Conservation (phyloP, 108 stramenopile species). For the Discostella stelligeroides region DNA sequence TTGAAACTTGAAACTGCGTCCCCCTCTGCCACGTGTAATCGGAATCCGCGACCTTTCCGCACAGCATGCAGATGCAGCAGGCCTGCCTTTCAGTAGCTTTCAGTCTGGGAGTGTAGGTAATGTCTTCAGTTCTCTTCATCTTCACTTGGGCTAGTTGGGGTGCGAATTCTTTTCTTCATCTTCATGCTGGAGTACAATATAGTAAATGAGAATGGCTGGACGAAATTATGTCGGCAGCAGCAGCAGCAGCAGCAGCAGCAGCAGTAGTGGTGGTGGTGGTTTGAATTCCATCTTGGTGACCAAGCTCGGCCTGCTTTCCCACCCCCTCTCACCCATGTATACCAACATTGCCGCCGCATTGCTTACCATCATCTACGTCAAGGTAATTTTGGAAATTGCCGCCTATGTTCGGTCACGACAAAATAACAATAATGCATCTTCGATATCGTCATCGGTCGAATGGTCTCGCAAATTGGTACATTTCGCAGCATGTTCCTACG, state of each 20-base stretch:
- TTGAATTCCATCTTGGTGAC: conserved; percentile 5
- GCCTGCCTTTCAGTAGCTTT: too few relatives aligned
- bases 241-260: conserved; percentile 2
- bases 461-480: conserved; percentile 61
- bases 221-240: conserved; percentile 1
- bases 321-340: conserved; percentile 40
- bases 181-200: too few relatives aligned
- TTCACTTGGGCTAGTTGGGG: too few relatives aligned
- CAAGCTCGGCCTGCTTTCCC: neutral
- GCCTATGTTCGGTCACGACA: conserved; percentile 32
- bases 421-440: neutral
- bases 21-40: too few relatives aligned
- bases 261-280: neutral
- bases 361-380: conserved; percentile 54
- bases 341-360: conserved; percentile 55
- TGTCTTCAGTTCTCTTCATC: too few relatives aligned
- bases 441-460: conserved; percentile 10
- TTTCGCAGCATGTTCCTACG: conserved; percentile 45
- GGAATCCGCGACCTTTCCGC: too few relatives aligned
- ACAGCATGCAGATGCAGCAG: too few relatives aligned
- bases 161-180: too few relatives aligned
- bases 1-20: too few relatives aligned
- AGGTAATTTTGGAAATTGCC: conserved; percentile 45
- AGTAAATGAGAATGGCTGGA: too few relatives aligned
- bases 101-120: too few relatives aligned